phyloP scores from a whole-genome alignment of 1,139 yeast genomes.

The Zygosaccharomyces sapae region DNA sequence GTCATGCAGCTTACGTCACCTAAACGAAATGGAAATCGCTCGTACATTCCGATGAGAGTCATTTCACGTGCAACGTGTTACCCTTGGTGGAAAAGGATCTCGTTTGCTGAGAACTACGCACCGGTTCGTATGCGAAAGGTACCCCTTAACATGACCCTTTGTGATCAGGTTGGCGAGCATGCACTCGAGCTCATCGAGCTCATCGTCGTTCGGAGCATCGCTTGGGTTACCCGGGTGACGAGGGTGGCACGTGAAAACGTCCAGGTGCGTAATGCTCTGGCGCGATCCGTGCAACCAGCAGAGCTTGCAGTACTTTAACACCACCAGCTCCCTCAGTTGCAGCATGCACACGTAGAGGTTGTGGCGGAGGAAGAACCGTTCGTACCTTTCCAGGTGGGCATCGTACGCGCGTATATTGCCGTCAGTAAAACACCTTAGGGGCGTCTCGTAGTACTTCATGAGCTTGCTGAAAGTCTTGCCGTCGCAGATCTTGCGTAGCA shows the following conservation, averaged over 20 bases:
- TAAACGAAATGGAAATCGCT: neutral
- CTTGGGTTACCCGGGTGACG: neutral
- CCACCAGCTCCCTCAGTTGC: constrained; percentile 48
- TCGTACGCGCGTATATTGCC: constrained; percentile 59
- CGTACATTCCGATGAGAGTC: neutral
- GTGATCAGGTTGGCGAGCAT: constrained; percentile 64
- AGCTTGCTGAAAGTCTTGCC: neutral
- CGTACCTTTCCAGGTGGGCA: constrained; percentile 42
- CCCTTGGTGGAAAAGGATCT: constrained; percentile 58
- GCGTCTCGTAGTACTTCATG: constrained; percentile 40
- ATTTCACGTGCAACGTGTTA: constrained; percentile 1
- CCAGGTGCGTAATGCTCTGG: neutral
- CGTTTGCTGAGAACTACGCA: constrained; percentile 74
- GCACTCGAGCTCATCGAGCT: constrained; percentile 62
- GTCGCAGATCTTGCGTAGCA: constrained; percentile 1
- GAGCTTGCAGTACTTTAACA: constrained; percentile 50
- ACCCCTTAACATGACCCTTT: constrained; percentile 68
- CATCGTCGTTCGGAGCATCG: constrained; percentile 12
- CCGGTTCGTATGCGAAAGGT: constrained; percentile 69
- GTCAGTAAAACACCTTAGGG: constrained; percentile 46
- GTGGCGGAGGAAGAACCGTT: constrained; percentile 50
- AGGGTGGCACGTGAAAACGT: neutral
- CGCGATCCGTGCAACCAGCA: constrained; percentile 36
- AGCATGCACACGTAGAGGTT: constrained; percentile 63
- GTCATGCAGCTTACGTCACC: too few relatives aligned